Percentiles rank a stretch among this genome's conserved stretches.
Evolutionary conservation across 2,329 filamentous ascomycete species (phyloP).

Genomic region (Pleomassaria siparia): DNA sequence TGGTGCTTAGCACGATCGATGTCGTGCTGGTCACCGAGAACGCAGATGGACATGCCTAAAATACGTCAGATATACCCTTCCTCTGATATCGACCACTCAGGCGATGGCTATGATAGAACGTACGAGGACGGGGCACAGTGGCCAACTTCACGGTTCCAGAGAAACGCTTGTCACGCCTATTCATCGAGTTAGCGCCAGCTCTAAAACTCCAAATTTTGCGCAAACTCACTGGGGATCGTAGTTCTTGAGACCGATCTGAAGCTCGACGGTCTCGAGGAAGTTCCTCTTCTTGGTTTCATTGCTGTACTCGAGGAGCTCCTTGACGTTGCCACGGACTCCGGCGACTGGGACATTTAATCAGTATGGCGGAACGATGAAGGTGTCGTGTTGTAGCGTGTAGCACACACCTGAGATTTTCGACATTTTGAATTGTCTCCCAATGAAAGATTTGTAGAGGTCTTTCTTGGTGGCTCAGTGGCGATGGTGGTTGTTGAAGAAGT

Average conservation of each 20-base stretch:
- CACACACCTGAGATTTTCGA: constrained; percentile 91
- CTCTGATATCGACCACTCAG: constrained; percentile 6
- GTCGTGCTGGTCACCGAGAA: constrained; percentile 95
- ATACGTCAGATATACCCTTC: constrained; percentile 9
- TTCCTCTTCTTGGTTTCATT: constrained; percentile 95
- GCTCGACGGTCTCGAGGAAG: constrained; percentile 93
- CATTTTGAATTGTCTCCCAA: constrained; percentile 63
- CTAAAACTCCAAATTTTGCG: too few species aligned
- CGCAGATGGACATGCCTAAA: constrained; percentile 50
- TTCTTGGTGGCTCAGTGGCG: constrained; percentile 44
- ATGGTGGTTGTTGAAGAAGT: constrained; percentile 30
- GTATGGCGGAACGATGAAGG: too few species aligned
- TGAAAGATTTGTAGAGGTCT: constrained; percentile 34
- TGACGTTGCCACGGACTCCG: constrained; percentile 94
- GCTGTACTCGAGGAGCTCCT: constrained; percentile 93
- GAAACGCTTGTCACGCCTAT: constrained; percentile 99
- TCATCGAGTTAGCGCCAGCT: too few species aligned
- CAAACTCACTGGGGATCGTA: constrained; percentile 83
- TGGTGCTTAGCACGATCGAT: constrained; percentile 99
- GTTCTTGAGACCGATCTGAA: constrained; percentile 53
- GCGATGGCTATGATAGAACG: background rate
- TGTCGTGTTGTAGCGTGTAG: too few species aligned
- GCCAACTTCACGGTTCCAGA: constrained; percentile 97
- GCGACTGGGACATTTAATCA: too few species aligned
- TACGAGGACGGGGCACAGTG: constrained; percentile 72